phyloP scores from a whole-genome alignment of 2,329 filamentous ascomycete genomes.

The Escovopsis sp. region DNA sequence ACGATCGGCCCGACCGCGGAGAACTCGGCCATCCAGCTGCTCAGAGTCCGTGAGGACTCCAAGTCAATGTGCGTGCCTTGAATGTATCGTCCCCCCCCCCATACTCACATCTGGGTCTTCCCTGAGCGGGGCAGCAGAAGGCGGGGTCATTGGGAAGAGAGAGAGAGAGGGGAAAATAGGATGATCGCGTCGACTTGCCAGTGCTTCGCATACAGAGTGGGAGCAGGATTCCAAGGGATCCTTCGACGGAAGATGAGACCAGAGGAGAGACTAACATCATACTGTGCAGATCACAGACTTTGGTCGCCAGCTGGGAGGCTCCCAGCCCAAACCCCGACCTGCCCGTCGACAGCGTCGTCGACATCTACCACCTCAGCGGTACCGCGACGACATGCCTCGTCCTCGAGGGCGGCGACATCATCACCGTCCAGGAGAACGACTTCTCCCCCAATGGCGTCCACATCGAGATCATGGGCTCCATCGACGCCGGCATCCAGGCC shows the following conservation, averaged over 20 bases:
- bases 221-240: too few species aligned
- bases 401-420: constrained; percentile 78
- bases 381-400: constrained; percentile 65
- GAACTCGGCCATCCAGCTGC: constrained; percentile 59
- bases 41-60: constrained; percentile 34
- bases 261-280: constrained; percentile 2
- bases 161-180: background rate
- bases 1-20: constrained; percentile 66
- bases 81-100: background rate
- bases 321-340: constrained; percentile 66
- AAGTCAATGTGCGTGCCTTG: constrained; percentile 24
- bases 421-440: constrained; percentile 58
- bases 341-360: constrained; percentile 58
- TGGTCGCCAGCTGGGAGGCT: constrained; percentile 78
- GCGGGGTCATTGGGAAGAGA: background rate
- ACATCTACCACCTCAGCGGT: constrained; percentile 75
- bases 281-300: constrained; percentile 13
- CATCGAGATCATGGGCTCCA: constrained; percentile 89
- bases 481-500: constrained; percentile 80
- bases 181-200: background rate
- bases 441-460: constrained; percentile 46
- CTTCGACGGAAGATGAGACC: too few species aligned
- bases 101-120: background rate
- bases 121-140: background rate
- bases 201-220: too few species aligned